Evolutionary conservation across 2,329 filamentous ascomycete genomes (phyloP), one percentile per base, ranked within the genome.

Genomic region (Alternaria sp.): DNA sequence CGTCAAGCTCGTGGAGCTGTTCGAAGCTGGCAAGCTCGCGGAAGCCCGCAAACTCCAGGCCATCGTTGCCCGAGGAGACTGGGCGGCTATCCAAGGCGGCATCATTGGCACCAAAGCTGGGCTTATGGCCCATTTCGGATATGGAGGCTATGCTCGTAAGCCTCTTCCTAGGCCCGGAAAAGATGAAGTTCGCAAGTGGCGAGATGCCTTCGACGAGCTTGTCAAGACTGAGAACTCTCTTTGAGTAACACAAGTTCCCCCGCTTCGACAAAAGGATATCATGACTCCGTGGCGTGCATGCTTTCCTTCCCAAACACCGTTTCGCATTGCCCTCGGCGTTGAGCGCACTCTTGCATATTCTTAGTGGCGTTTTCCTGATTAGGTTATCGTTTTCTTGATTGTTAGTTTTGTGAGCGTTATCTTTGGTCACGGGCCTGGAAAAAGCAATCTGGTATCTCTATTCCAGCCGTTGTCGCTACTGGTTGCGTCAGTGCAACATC

Each of bases 91-190:
- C 63, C 84, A 90, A 70, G 87, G 88, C 14, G 90, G 89, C 1
- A 87, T 92, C 65, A 85, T 90, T 30, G 88, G 88, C 4, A 90
- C 89, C 62, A 92, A 92, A 81, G 85, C 86, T 46, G 89, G 84
- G 1, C 74, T 92, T 72, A 81, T 88, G 74, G 81, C 83, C 28
- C 88, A 87, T 74, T 86, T 85, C 66, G 87, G 86, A 8, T 92
- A 92, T 69, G 90, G 90, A 59, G 89, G 85, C 1, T 83, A 81
- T 70, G 85, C 85, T 22, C 80, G 89, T 61, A 85, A 82, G 74
- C 87, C 88, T 28, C 83, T 86, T 59, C 84, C 85, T 36, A 79
- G 81, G 59, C 84, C 85, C 3, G 81, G 77, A 34, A 79, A 80
- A 58, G 77, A 81, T 38, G 79, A 82, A 60, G 71, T 60, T 18